phyloP scores from a whole-genome alignment of 495 filamentous ascomycete species.

The Clavariopsis aquatica region DNA sequence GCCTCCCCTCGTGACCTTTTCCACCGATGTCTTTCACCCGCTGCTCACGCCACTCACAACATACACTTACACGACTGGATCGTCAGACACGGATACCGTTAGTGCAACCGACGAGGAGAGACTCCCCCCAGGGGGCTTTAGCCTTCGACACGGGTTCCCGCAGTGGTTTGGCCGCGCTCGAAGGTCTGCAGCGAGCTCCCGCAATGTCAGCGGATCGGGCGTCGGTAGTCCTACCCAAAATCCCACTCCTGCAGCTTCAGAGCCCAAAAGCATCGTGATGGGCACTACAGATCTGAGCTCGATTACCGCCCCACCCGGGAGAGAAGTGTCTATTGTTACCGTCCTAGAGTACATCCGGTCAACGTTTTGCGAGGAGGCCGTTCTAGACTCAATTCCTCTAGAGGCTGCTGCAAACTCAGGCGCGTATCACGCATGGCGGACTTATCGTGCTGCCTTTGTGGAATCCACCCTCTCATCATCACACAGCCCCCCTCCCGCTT shows the following conservation, averaged over 20 bases:
- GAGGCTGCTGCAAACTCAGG: conserved; percentile 83
- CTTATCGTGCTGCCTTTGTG: conserved; percentile 53
- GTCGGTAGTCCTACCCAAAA: conserved; percentile 15
- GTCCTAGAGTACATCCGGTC: conserved; percentile 79
- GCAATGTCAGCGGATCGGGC: conserved; percentile 39
- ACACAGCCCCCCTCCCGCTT: conserved; percentile 13
- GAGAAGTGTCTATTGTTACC: conserved; percentile 52
- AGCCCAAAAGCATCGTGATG: conserved; percentile 1
- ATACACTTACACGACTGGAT: conserved; percentile 80
- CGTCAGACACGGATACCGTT: conserved; percentile 67
- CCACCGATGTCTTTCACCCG: conserved; percentile 91
- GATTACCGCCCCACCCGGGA: conserved; percentile 6
- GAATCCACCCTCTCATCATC: conserved; percentile 5
- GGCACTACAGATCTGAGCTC: neutral
- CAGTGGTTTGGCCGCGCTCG: conserved; percentile 66
- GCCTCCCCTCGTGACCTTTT: conserved; percentile 82
- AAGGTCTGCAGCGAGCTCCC: conserved; percentile 43
- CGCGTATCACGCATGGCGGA: conserved; percentile 87
- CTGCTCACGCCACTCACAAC: conserved; percentile 87
- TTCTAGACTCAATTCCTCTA: conserved; percentile 76
- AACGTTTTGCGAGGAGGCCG: conserved; percentile 72
- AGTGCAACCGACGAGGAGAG: conserved; percentile 79
- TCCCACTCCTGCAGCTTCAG: conserved; percentile 16
- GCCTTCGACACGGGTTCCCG: conserved; percentile 84
- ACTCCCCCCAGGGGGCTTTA: conserved; percentile 83